phyloP scores from a whole-genome alignment of 2,329 filamentous ascomycete species.

The Colletotrichum musae region DNA sequence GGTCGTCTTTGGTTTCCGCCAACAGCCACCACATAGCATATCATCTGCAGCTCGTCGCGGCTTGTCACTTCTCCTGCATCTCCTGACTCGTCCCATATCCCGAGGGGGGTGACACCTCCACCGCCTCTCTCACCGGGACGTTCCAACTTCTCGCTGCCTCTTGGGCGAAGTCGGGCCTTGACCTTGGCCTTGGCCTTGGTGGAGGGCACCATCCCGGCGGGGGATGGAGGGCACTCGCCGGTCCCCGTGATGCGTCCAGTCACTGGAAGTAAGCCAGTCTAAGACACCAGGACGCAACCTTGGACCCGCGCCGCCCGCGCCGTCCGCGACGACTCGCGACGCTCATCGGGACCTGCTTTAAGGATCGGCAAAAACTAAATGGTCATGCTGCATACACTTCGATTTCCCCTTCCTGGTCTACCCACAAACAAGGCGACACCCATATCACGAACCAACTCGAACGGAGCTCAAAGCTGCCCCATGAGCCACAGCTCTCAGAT shows the following conservation, averaged over 20 bases:
- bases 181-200: slow-evolving; percentile 8
- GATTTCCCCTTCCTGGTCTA: slow-evolving; percentile 10
- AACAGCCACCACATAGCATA: slow-evolving; percentile 23
- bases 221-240: too few relatives aligned
- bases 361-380: slow-evolving; percentile 30
- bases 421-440: slow-evolving; percentile 8
- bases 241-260: slow-evolving; percentile 37
- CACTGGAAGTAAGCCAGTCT: slow-evolving; percentile 18
- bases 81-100: slow-evolving; percentile 41
- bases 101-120: slow-evolving; percentile 23
- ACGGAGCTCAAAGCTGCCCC: background rate
- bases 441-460: slow-evolving; percentile 31
- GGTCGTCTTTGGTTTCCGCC: slow-evolving; percentile 1
- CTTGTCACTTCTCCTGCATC: slow-evolving; percentile 35
- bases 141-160: slow-evolving; percentile 16
- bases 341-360: slow-evolving; percentile 40
- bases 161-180: slow-evolving; percentile 21
- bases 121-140: slow-evolving; percentile 20
- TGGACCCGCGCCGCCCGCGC: slow-evolving; percentile 33
- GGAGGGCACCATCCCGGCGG: slow-evolving; percentile 28
- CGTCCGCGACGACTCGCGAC: slow-evolving; percentile 34
- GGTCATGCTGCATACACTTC: slow-evolving; percentile 34
- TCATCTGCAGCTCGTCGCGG: slow-evolving; percentile 25
- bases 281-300: slow-evolving; percentile 36
- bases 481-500: slow-evolving; percentile 7